These are phyloP conservation scores for Zymoseptoria ardabiliae DNA, from an alignment of 2,329 filamentous ascomycete genomes.

Conservation along the genomic window DNA sequence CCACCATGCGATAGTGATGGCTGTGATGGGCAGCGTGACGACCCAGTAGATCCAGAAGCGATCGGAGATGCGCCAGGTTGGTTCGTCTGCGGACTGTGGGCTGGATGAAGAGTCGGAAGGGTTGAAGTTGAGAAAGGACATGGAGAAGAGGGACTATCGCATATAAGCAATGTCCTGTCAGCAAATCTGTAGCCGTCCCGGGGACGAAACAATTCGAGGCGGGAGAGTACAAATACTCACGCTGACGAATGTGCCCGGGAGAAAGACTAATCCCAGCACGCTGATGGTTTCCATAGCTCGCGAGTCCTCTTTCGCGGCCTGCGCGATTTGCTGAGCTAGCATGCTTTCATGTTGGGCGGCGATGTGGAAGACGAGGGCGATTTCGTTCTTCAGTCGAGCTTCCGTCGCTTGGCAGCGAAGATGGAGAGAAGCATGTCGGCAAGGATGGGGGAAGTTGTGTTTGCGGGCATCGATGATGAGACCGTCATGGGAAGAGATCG, in stretches of 20 bases:
- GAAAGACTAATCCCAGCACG: slow-evolving; percentile 19
- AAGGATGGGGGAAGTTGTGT: background rate
- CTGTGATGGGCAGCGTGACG: slow-evolving; percentile 9
- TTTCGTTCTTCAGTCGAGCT: slow-evolving; percentile 21
- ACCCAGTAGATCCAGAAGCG: slow-evolving; percentile 16
- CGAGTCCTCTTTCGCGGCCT: slow-evolving; percentile 15
- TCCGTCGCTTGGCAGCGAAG: slow-evolving; percentile 16
- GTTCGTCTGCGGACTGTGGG: background rate
- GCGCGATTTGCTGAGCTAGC: slow-evolving; percentile 14
- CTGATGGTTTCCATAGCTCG: slow-evolving; percentile 18
- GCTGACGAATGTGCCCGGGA: slow-evolving; percentile 20
- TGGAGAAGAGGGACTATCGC: slow-evolving; percentile 13
- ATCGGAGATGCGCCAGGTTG: slow-evolving; percentile 6
- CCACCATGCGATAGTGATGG: slow-evolving; percentile 8
- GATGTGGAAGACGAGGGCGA: slow-evolving; percentile 22
- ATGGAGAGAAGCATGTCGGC: slow-evolving; percentile 9
- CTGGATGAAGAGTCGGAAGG: background rate
- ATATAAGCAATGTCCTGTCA: too few relatives aligned
- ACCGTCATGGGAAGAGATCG: background rate
- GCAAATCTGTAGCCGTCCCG: too few relatives aligned
- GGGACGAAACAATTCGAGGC: too few relatives aligned
- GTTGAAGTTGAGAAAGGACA: slow-evolving; percentile 14
- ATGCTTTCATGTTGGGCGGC: slow-evolving; percentile 17
- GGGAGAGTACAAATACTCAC: slow-evolving; percentile 9
- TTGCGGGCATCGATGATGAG: background rate